Evolutionary conservation across 768 basidiomycete species (phyloP).

Genomic region (Tulasnella sp.): DNA sequence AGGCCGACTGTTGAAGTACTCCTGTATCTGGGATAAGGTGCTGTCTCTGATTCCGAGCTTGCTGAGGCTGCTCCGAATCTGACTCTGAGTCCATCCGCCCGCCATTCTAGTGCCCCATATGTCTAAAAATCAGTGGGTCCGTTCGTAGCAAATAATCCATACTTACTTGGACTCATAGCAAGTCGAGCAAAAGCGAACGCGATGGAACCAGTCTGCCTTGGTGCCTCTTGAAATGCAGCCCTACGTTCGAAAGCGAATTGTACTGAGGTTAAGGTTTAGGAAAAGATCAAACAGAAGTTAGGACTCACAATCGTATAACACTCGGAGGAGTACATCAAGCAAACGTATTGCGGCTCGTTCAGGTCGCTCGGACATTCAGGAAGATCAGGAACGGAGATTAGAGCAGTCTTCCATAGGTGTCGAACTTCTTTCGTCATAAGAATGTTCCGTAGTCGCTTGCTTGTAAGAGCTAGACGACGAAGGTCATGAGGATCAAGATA

Average conservation of each 20-base stretch:
- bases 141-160: neutral
- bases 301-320: slow-evolving; percentile 11
- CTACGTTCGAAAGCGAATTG: neutral
- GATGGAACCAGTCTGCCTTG: neutral
- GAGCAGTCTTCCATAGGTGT: slow-evolving; percentile 30
- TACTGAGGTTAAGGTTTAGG: neutral
- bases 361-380: slow-evolving; percentile 33
- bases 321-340: slow-evolving; percentile 21
- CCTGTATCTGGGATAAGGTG: neutral
- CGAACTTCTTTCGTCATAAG: slow-evolving; percentile 16
- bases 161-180: slow-evolving; percentile 22
- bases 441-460: slow-evolving; percentile 18
- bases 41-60: neutral
- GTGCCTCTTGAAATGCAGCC: neutral
- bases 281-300: neutral
- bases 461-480: slow-evolving; percentile 26
- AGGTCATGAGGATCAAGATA: slow-evolving; percentile 30
- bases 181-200: slow-evolving; percentile 2
- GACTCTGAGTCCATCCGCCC: neutral
- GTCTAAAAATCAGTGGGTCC: neutral
- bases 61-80: neutral
- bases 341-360: slow-evolving; percentile 33
- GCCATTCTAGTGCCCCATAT: neutral
- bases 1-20: neutral
- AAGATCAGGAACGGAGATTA: neutral